These are phyloP conservation scores for Colletotrichum australisinense DNA, from an alignment of 2,329 filamentous ascomycete species.

Conservation along the genomic window DNA sequence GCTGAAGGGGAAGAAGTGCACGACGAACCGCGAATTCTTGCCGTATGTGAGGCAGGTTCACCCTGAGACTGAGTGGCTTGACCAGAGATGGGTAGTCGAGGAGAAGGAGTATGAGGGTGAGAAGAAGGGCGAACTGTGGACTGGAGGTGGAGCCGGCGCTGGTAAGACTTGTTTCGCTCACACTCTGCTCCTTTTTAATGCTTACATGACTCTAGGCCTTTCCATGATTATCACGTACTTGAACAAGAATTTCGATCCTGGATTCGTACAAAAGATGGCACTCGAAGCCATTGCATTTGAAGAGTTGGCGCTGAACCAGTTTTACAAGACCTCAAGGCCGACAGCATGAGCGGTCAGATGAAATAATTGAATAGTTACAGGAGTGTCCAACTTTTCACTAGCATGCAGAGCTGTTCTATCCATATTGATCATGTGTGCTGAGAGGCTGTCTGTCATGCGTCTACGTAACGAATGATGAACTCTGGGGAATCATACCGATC, in stretches of 20 bases:
- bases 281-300: conserved; percentile 11
- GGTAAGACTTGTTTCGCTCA: conserved; percentile 39
- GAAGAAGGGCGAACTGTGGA: conserved; percentile 49
- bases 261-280: conserved; percentile 22
- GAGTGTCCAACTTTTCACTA: too few species aligned
- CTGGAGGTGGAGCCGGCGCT: conserved; percentile 48
- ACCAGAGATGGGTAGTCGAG: conserved; percentile 52
- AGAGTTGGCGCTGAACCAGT: conserved; percentile 27
- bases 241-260: conserved; percentile 26
- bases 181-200: too few species aligned
- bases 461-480: conserved; percentile 57
- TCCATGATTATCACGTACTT: conserved; percentile 27
- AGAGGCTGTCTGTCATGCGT: not conserved
- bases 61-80: conserved; percentile 49
- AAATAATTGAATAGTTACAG: too few species aligned
- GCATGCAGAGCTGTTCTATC: too few species aligned
- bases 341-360: too few species aligned
- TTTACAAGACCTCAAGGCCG: conserved; percentile 21
- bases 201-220: not conserved
- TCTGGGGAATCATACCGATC: conserved; percentile 49
- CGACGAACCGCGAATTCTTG: conserved; percentile 49
- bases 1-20: conserved; percentile 50
- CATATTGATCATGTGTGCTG: too few species aligned
- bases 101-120: conserved; percentile 43
- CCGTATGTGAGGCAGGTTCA: conserved; percentile 41